Base-by-base conservation (phyloP, 2,329 filamentous ascomycete species). In the Clonostachys rosea region DNA sequence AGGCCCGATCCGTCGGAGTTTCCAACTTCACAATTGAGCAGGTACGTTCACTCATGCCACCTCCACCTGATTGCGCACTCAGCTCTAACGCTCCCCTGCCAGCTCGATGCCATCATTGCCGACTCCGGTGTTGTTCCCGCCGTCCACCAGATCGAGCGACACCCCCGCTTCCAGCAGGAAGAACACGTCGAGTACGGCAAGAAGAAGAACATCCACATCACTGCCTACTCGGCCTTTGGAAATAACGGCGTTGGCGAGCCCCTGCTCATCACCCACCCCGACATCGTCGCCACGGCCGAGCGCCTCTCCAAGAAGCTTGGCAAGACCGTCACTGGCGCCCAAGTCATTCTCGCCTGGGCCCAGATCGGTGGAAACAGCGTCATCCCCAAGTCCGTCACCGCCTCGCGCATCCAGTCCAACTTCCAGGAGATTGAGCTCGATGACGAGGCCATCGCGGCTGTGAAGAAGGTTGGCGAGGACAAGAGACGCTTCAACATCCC, bases 371-470 rank as follows among this genome's bases (percentile, higher is more conserved):
- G 82, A 47, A 84, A 83, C 66, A 80, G 74, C 55, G 86, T 90
- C 55, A 89, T 90, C 56, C 87, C 87, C 59, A 90, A 90, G 75
- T 84, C 78, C 17, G 84, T 89, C 52, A 88, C 78, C 48, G 74
- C 81, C 44, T 73, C 73, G 34, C 79, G 87, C 49, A 90, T 91
- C 55, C 70, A 78, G 58, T 76, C 73, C 58, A 90, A 91, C 74
- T 89, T 84, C 60, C 70, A 83, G 68, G 77, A 87, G 64, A 74
- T 83, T 44, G 76, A 87, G 58, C 69, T 89, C 49, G 66, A 69
- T 41, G 71, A 77, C 37, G 72, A 75, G 47, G 78, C 85, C 54
- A 77, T 84, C 56, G 69, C 74, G 51, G 81, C 75, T 13, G 75
- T 89, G 42, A 76, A 83, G 62, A 68, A 75, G 60, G 77, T 88